Conservation (phyloP, 768 basidiomycete species). For the Pleurotus sapidus region DNA sequence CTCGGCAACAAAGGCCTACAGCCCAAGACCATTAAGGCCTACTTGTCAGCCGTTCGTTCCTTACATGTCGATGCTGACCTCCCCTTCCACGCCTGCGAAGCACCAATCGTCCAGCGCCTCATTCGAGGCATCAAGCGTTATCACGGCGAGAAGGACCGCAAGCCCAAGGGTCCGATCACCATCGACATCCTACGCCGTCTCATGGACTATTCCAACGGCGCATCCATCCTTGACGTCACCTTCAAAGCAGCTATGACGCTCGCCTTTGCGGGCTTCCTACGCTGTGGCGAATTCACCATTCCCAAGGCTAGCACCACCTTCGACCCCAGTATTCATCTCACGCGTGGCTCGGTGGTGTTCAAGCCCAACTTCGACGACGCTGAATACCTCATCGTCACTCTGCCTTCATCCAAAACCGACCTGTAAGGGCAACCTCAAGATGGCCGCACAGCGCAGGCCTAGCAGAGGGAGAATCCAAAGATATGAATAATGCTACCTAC, state of each 20-base stretch:
- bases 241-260: background rate
- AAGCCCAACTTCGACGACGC: background rate
- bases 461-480: too few relatives aligned
- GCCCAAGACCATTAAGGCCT: background rate
- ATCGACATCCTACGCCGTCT: background rate
- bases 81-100: background rate
- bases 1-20: slow-evolving; percentile 12
- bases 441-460: too few relatives aligned
- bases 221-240: background rate
- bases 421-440: too few relatives aligned
- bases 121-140: background rate
- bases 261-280: too few relatives aligned
- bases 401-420: too few relatives aligned
- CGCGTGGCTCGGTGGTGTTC: background rate
- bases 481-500: too few relatives aligned
- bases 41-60: too few relatives aligned
- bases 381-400: too few relatives aligned
- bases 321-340: background rate
- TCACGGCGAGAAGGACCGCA: background rate
- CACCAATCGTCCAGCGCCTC: background rate
- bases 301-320: background rate
- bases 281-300: too few relatives aligned
- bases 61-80: background rate
- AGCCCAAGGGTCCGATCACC: background rate
- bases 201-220: background rate